A percentile compares a stretch with the other conserved stretches of the same genome.
These are phyloP conservation scores for Diaporthe nobilis DNA, from an alignment of 2,329 filamentous ascomycete genomes.

Conservation along the genomic window DNA sequence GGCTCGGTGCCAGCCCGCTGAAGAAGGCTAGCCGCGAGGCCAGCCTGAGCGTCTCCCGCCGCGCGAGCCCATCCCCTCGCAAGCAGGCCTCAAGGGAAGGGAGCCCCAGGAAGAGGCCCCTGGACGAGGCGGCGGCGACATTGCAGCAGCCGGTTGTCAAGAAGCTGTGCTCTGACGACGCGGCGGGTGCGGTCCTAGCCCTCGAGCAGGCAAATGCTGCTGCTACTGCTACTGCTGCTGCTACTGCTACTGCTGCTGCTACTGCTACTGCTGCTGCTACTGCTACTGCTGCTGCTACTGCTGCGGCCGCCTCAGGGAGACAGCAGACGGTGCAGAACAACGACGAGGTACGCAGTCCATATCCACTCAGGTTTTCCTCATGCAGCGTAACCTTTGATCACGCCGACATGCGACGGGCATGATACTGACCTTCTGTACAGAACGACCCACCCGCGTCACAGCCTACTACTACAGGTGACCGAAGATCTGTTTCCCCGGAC, in stretches of 20 bases:
- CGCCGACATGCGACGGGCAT: neutral
- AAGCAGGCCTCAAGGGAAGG: slow-evolving; percentile 10
- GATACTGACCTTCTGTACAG: slow-evolving; percentile 33
- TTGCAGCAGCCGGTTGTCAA: slow-evolving; percentile 38
- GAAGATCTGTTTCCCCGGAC: slow-evolving; percentile 54
- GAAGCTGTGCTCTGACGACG: slow-evolving; percentile 45
- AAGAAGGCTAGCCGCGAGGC: slow-evolving; percentile 34
- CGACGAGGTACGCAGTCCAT: slow-evolving; percentile 31
- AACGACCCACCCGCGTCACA: slow-evolving; percentile 36
- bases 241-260: neutral
- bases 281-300: neutral
- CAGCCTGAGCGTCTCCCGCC: slow-evolving; percentile 23
- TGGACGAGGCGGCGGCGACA: slow-evolving; percentile 16
- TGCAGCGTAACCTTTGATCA: neutral
- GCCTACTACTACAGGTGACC: slow-evolving; percentile 30
- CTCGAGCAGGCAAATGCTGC: neutral
- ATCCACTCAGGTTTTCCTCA: neutral
- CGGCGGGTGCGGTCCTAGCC: slow-evolving; percentile 5
- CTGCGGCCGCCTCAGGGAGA: neutral
- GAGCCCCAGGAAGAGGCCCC: slow-evolving; percentile 40
- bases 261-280: neutral
- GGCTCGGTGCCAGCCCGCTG: slow-evolving; percentile 32
- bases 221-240: neutral
- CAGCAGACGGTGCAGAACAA: slow-evolving; percentile 15
- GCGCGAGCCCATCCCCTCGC: slow-evolving; percentile 39